These are phyloP conservation scores for Fusarium scirpi DNA, from an alignment of 2,329 filamentous ascomycete genomes.

Conservation along the genomic window DNA sequence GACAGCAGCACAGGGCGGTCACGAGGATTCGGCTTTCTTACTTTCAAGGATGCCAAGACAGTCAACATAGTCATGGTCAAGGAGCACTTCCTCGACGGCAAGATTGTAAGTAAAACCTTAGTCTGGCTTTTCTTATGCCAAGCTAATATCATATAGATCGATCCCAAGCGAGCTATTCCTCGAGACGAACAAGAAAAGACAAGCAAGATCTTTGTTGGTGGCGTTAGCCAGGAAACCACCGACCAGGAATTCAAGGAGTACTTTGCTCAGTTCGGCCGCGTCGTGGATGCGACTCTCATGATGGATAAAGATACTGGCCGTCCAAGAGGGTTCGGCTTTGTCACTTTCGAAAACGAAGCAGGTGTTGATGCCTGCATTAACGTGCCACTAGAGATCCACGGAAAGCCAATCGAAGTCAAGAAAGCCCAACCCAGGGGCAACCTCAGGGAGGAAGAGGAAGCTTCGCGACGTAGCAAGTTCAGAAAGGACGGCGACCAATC, in stretches of 20 bases:
- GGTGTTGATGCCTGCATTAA: constrained; percentile 93
- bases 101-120: constrained; percentile 78
- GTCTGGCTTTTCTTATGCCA: not conserved
- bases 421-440: constrained; percentile 96
- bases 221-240: constrained; percentile 96
- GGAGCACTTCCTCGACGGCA: constrained; percentile 97
- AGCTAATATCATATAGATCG: constrained; percentile 73
- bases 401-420: constrained; percentile 98
- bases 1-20: constrained; percentile 94
- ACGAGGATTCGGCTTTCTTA: constrained; percentile 95
- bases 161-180: constrained; percentile 96
- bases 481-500: constrained; percentile 65
- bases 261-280: constrained; percentile 95
- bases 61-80: constrained; percentile 99
- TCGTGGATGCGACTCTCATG: constrained; percentile 98
- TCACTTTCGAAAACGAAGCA: constrained; percentile 96
- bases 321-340: constrained; percentile 95
- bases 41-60: constrained; percentile 96
- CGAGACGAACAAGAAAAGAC: constrained; percentile 98
- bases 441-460: constrained; percentile 88
- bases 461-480: constrained; percentile 71
- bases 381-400: constrained; percentile 88
- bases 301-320: constrained; percentile 99
- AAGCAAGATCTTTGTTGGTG: constrained; percentile 98
- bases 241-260: constrained; percentile 97